Conservation (phyloP, 2,329 filamentous ascomycete genomes). For the Onygena corvina region DNA sequence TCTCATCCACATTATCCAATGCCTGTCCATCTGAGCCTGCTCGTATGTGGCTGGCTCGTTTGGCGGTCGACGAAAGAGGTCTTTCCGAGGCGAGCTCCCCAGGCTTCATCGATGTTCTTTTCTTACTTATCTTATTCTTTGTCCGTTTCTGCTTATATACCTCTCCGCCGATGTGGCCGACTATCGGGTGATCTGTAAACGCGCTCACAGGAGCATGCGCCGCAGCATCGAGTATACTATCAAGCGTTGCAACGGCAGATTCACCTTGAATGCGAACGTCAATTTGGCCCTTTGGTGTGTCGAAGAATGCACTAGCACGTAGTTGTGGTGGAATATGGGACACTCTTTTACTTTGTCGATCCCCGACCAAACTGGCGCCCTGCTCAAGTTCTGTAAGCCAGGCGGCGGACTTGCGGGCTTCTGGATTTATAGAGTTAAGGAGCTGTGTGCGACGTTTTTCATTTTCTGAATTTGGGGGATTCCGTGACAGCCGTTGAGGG, state of each 20-base stretch:
- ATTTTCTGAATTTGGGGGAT: constrained; percentile 46
- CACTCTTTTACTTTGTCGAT: constrained; percentile 12
- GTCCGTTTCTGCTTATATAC: constrained; percentile 50
- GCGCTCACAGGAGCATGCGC: constrained; percentile 76
- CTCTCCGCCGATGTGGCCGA: constrained; percentile 61
- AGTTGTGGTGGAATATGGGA: constrained; percentile 65
- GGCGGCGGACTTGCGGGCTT: constrained; percentile 42
- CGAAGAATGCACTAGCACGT: constrained; percentile 84
- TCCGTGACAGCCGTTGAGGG: constrained; percentile 71
- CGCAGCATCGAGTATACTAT: constrained; percentile 84
- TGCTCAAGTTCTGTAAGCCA: constrained; percentile 30
- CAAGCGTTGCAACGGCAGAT: constrained; percentile 77
- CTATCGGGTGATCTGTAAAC: constrained; percentile 80
- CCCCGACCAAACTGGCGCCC: constrained; percentile 14
- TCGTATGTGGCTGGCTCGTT: constrained; percentile 13
- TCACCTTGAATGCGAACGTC: constrained; percentile 53
- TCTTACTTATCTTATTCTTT: constrained; percentile 23
- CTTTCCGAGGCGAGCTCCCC: constrained; percentile 6
- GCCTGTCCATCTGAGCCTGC: constrained; percentile 15
- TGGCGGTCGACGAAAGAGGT: constrained; percentile 16
- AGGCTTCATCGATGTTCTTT: constrained; percentile 15
- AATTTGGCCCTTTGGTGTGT: constrained; percentile 48
- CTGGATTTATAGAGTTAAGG: constrained; percentile 49
- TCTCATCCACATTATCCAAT: constrained; percentile 13
- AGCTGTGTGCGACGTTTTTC: constrained; percentile 64